Conservation (phyloP, 495 filamentous ascomycete species). For the Tuber indicum region DNA sequence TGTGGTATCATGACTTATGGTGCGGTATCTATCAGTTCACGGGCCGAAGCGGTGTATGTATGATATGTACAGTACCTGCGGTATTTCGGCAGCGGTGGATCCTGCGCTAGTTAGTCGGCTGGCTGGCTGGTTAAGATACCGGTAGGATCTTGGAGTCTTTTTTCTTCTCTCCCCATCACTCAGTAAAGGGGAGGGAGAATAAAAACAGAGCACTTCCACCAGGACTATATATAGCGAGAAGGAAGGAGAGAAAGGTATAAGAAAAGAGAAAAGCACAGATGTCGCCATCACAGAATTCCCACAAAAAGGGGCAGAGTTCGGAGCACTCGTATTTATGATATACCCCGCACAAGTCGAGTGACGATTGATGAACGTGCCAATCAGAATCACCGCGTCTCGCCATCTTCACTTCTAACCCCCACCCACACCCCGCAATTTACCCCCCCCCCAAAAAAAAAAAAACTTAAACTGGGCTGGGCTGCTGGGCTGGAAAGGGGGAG, state of each 20-base stretch:
- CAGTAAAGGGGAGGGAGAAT: no score
- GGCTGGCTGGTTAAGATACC: no score
- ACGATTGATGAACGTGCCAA: neutral
- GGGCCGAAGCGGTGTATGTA: neutral
- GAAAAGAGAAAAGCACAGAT: neutral
- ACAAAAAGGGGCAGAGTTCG: neutral
- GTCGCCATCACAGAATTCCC: neutral
- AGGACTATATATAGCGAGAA: no score
- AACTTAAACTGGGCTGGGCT: neutral
- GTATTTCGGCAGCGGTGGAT: neutral
- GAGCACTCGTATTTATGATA: neutral
- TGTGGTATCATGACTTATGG: neutral
- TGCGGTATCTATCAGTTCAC: neutral
- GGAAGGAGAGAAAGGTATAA: no score
- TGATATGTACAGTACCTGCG: no score
- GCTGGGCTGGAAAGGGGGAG: neutral
- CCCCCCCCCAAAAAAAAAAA: neutral
- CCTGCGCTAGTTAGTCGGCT: no score
- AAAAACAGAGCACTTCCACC: no score
- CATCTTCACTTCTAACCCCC: neutral
- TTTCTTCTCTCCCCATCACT: no score
- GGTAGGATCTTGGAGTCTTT: no score
- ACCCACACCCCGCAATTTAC: neutral
- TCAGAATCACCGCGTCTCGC: neutral
- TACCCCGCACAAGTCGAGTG: neutral